A percentile compares a stretch with the other conserved stretches of the same genome.
Conservation (phyloP, 179 eudicot genomes). For the Beta lomatogona region DNA sequence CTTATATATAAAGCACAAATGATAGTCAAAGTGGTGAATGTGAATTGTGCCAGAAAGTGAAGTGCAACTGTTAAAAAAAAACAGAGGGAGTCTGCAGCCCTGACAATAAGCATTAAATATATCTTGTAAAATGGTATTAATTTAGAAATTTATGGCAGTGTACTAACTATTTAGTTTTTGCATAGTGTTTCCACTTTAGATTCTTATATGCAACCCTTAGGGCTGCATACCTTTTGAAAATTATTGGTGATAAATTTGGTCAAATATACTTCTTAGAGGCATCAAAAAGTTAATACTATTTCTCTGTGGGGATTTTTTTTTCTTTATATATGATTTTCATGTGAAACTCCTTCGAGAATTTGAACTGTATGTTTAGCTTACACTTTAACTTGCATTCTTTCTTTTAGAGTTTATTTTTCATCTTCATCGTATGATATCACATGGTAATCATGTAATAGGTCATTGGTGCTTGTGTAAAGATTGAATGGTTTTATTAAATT, state of each 20-base stretch:
- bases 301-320: neutral
- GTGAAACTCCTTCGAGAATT: neutral
- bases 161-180: too few relatives aligned
- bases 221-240: too few relatives aligned
- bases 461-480: neutral
- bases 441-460: neutral
- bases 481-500: conserved; percentile 23
- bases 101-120: too few relatives aligned
- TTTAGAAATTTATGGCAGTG: too few relatives aligned
- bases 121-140: too few relatives aligned
- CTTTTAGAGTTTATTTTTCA: neutral
- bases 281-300: neutral
- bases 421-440: neutral
- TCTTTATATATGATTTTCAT: neutral
- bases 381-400: neutral
- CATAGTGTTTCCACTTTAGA: too few relatives aligned
- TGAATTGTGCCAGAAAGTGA: too few relatives aligned
- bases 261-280: neutral
- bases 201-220: too few relatives aligned
- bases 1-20: too few relatives aligned
- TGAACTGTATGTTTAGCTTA: neutral
- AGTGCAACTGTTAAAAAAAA: too few relatives aligned
- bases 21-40: too few relatives aligned
- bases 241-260: neutral
- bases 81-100: too few relatives aligned